These are phyloP conservation scores for Corylus heterophylla DNA, from an alignment of 306 rosid genomes.

Conservation along the genomic window DNA sequence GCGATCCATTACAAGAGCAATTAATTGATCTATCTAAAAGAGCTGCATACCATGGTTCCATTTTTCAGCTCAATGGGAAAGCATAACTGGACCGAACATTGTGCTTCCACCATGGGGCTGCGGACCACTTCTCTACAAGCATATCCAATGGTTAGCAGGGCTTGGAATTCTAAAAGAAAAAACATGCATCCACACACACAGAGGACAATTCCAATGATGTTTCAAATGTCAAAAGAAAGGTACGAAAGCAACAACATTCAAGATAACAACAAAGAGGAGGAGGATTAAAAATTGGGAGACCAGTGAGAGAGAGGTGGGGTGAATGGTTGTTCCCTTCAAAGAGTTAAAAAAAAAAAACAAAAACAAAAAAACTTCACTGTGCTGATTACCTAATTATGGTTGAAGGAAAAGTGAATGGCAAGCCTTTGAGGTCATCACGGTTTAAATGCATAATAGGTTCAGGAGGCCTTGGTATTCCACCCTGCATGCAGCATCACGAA, in stretches of 20 bases:
- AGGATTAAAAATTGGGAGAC: not conserved
- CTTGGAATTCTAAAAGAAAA: constrained; percentile 23
- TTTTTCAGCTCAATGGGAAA: constrained; percentile 86
- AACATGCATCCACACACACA: constrained; percentile 8
- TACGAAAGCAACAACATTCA: not conserved
- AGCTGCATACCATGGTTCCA: constrained; percentile 72
- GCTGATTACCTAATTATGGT: constrained; percentile 56
- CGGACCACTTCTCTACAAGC: constrained; percentile 79
- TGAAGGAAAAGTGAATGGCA: constrained; percentile 83
- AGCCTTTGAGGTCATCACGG: constrained; percentile 83
- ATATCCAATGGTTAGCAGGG: constrained; percentile 37
- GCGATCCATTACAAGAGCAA: constrained; percentile 15
- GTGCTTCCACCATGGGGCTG: constrained; percentile 98
- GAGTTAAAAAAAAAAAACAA: constrained; percentile 3
- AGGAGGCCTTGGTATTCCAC: constrained; percentile 86
- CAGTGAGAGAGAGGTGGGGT: constrained; percentile 21
- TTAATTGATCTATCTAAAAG: constrained; percentile 11
- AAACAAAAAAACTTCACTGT: constrained; percentile 10
- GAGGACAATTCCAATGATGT: constrained; percentile 17
- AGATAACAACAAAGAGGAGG: not conserved
- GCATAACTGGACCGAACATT: constrained; percentile 90
- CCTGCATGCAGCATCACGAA: constrained; percentile 58
- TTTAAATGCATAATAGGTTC: constrained; percentile 67
- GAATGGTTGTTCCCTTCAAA: constrained; percentile 23
- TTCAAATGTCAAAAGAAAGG: constrained; percentile 22